Evolutionary conservation across 129 eudicot species (phyloP).

Genomic region (Flaveria ramosissima): DNA sequence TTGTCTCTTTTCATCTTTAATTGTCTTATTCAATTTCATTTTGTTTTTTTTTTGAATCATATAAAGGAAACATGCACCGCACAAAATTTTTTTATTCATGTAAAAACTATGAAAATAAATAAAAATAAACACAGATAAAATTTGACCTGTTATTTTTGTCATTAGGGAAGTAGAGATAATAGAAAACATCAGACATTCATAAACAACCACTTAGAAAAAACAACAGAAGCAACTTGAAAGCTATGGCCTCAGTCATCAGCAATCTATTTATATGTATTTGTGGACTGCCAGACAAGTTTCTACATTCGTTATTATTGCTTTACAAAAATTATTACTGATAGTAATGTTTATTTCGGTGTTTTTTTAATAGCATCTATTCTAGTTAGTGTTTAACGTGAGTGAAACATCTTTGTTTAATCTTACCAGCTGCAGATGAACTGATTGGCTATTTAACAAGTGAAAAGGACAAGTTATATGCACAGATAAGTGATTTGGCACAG

Average conservation of each 20-base stretch:
- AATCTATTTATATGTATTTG: background rate
- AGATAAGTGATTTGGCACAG: slow-evolving; percentile 57
- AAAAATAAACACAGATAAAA: too few species aligned
- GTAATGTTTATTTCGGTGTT: background rate
- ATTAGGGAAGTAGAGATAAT: background rate
- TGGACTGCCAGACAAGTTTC: background rate
- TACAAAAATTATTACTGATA: background rate
- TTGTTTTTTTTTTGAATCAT: too few species aligned
- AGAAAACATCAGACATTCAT: background rate
- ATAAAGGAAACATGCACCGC: too few species aligned
- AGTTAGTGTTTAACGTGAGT: slow-evolving; percentile 1
- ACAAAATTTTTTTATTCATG: too few species aligned
- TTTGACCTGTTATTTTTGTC: too few species aligned
- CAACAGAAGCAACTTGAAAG: too few species aligned
- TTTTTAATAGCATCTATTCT: background rate
- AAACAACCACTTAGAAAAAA: background rate
- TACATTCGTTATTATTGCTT: background rate
- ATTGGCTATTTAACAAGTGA: slow-evolving; percentile 59
- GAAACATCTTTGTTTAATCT: slow-evolving; percentile 28
- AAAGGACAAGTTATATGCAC: slow-evolving; percentile 48
- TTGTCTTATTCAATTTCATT: too few species aligned
- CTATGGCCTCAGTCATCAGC: slow-evolving; percentile 3
- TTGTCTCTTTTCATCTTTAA: too few species aligned
- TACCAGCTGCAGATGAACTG: slow-evolving; percentile 75
- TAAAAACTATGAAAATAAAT: too few species aligned